Evolutionary conservation across 768 basidiomycete genomes (phyloP), one percentile per base, ranked within the genome.

Genomic region (Russula sp.): DNA sequence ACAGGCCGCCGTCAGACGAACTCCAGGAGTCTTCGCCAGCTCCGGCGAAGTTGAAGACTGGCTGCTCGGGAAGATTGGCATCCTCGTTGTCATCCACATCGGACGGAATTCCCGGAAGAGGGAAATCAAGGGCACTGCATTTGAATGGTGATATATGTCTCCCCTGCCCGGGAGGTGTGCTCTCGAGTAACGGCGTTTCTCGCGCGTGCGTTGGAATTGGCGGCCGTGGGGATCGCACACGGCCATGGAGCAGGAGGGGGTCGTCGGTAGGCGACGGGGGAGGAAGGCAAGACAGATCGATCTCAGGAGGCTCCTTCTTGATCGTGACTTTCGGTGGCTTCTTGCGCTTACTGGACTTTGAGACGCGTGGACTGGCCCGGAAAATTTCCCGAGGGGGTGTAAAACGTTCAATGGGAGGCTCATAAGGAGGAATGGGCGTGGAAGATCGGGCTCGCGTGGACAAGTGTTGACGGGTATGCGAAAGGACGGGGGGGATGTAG

Each of bases 191-290:
- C 14, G 79, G 75, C 0, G 77, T 79, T 18, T 75, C 70, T n/a
- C 75, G 76, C 20, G 76, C 66, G 52, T 75, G 65, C 8, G 70
- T 42, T 11, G 73, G 66, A 60, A 70, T 27, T 70, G 72, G 51
- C 69, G 72, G 11, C 69, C 73, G 45, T 40, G 70, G 64, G 10
- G 55, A 53, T 40, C 54, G 57, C n/a, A 75, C 69, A 11, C 76
- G 75, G 3, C 79, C 83, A 50, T 78, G 79, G 34, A 91, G 77
- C 2, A 91, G 75, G 0, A 91, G 72, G 0, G 89, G 89, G 68
- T 91, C 89, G 42, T 91, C 89, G 0, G 82, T 82, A 3, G 89
- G 89, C 57, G 87, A 88, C 0, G 87, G 77, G 0, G 89, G 90
- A 68, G 84, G 78, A 4, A 85, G 84, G 14, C 70, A 77, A 53